Conservation (phyloP, 208 protist genomes). For the Trypanosoma congolense region DNA sequence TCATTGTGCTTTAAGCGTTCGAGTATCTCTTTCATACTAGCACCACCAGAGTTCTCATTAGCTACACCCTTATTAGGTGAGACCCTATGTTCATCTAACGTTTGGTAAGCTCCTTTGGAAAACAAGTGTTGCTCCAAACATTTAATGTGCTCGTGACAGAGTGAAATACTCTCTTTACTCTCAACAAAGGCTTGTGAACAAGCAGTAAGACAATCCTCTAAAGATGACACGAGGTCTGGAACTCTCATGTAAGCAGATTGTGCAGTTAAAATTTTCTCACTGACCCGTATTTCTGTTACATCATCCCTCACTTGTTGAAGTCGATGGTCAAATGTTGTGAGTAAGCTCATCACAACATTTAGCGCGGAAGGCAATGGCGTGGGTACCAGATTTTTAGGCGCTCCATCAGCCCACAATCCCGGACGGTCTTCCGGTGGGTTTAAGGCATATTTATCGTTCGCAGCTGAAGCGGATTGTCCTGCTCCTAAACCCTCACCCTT, state of each 20-base stretch:
- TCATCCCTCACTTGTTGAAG: not conserved
- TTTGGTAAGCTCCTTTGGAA: not conserved
- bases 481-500: too few species aligned
- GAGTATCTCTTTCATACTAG: not conserved
- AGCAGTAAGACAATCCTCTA: not conserved
- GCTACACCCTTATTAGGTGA: not conserved
- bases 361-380: not conserved
- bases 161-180: not conserved
- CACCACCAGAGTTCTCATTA: not conserved
- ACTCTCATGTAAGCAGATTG: not conserved
- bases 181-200: not conserved
- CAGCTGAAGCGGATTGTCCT: too few species aligned
- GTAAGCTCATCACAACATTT: not conserved
- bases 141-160: conserved; percentile 1
- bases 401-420: too few species aligned
- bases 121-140: conserved; percentile 1
- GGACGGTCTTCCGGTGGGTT: too few species aligned
- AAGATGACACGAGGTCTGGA: not conserved
- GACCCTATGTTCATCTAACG: not conserved
- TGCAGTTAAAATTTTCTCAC: not conserved
- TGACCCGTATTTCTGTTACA: not conserved
- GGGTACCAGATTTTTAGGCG: too few species aligned
- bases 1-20: conserved; percentile 11
- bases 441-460: too few species aligned
- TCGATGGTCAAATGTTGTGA: not conserved